Evolutionary conservation across 139 green algal genomes (phyloP), one percentile per base, ranked within the genome.

Genomic region (Closterium sp.): DNA sequence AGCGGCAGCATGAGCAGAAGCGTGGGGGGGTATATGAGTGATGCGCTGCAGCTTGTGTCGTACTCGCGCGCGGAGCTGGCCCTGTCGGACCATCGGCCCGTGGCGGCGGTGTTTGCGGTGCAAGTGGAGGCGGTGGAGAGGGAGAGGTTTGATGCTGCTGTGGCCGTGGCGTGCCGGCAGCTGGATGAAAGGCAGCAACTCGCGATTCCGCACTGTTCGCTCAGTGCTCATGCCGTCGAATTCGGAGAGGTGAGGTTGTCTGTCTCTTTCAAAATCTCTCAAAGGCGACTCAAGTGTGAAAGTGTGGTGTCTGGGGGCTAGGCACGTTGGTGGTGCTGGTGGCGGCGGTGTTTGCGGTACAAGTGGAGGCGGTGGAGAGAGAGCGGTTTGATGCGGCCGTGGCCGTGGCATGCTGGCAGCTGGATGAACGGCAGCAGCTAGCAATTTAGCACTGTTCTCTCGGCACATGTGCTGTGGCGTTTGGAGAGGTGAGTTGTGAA

Each of bases 211-310:
- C 31, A 89, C 10, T 93, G 89, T 19, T 28, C 50, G 10, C 42
- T 93, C 42, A 34, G 34, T 9, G 30, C 90, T 27, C 88, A 93
- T n/a, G 38, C 27, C n/a, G 86, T 93, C 5, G 70, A 93, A 19
- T 93, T 93, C 29, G 90, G 90, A 92, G 89, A 92, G 79, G 89
- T 92, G 79, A 91, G 62, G 11, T 9, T n/a, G n/a, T n/a, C n/a
- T n/a, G n/a, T n/a, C n/a, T n/a, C n/a, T n/a, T n/a, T n/a, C n/a
- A n/a, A n/a, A n/a, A n/a, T n/a, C n/a, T n/a, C n/a, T n/a, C n/a
- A n/a, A n/a, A n/a, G n/a, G n/a, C n/a, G n/a, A n/a, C n/a, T n/a
- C n/a, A n/a, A n/a, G n/a, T n/a, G n/a, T n/a, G 7, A 62, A 62
- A 62, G 42, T 7, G 7, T 62, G 42, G 42, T 62, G 42, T 62